A percentile compares a stretch with the other conserved stretches of the same genome.
Evolutionary conservation across 1,284 basidiomycete species (phyloP).

Genomic region (Erythrobasidium hasegawianum): DNA sequence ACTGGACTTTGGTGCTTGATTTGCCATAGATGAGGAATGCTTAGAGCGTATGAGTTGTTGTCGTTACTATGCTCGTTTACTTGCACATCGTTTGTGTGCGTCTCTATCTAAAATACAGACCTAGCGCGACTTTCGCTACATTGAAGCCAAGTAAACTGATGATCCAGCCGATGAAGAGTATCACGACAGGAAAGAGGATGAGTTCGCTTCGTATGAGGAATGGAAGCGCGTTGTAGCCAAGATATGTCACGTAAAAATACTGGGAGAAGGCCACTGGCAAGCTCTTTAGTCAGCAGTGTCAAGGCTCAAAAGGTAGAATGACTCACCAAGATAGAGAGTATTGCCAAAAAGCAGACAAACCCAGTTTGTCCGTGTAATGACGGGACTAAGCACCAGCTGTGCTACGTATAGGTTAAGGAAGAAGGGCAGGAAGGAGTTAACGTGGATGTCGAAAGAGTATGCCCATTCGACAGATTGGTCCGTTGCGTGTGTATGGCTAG

Average conservation of each 20-base stretch:
- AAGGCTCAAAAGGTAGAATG: neutral
- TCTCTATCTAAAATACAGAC: slow-evolving; percentile 68
- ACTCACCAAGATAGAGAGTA: slow-evolving; percentile 47
- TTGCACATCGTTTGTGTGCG: neutral
- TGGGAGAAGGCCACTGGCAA: slow-evolving; percentile 62
- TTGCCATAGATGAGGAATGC: no score
- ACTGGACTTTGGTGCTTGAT: slow-evolving; percentile 29
- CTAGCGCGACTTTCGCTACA: slow-evolving; percentile 70
- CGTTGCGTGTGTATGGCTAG: slow-evolving; percentile 46
- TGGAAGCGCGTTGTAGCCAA: slow-evolving; percentile 84
- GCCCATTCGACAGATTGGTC: slow-evolving; percentile 55
- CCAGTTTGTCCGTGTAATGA: slow-evolving; percentile 80
- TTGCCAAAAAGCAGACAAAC: slow-evolving; percentile 88
- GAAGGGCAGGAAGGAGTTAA: slow-evolving; percentile 88
- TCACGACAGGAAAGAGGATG: slow-evolving; percentile 76
- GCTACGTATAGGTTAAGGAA: slow-evolving; percentile 81
- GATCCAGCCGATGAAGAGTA: slow-evolving; percentile 71
- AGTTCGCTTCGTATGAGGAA: slow-evolving; percentile 83
- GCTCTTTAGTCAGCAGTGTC: neutral
- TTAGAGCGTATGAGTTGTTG: neutral
- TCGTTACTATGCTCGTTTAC: neutral
- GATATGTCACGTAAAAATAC: slow-evolving; percentile 84
- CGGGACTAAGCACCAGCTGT: slow-evolving; percentile 74
- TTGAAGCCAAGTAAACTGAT: slow-evolving; percentile 86
- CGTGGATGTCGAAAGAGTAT: slow-evolving; percentile 91